A percentile compares a stretch with the other conserved stretches of the same genome.
These are phyloP conservation scores for Rhododendron ovatum DNA, from an alignment of 148 eudicot genomes.

Conservation along the genomic window DNA sequence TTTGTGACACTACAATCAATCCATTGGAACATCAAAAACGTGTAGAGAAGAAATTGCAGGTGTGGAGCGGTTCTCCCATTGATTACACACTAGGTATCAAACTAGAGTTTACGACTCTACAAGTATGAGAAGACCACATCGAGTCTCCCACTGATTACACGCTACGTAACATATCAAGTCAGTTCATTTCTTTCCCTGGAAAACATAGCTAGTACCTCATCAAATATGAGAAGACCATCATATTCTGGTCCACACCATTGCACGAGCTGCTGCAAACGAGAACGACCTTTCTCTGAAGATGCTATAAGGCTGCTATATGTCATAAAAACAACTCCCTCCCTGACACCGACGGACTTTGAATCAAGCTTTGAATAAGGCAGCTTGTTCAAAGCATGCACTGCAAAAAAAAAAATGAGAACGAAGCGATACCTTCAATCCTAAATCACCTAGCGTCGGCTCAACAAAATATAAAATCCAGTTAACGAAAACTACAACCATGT, in stretches of 20 bases:
- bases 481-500: neutral
- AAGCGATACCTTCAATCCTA: constrained; percentile 7
- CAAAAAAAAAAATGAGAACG: constrained; percentile 24
- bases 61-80: neutral
- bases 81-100: constrained; percentile 13
- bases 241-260: constrained; percentile 85
- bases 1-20: constrained; percentile 77
- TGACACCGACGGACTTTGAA: constrained; percentile 86
- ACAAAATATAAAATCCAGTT: neutral
- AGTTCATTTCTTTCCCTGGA: constrained; percentile 1
- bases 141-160: constrained; percentile 3
- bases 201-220: constrained; percentile 55
- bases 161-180: neutral
- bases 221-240: constrained; percentile 93
- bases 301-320: constrained; percentile 99
- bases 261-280: constrained; percentile 93
- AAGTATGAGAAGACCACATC: neutral
- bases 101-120: neutral
- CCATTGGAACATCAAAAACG: constrained; percentile 8
- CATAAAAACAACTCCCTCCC: constrained; percentile 89
- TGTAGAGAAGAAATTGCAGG: constrained; percentile 5
- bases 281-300: constrained; percentile 91
- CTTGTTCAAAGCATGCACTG: constrained; percentile 97
- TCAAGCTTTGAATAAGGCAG: constrained; percentile 95
- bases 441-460: neutral